A percentile compares a stretch with the other conserved stretches of the same genome.
Evolutionary conservation across 805 yeast genomes (phyloP).

Genomic region (Metschnikowia corniflorae): DNA sequence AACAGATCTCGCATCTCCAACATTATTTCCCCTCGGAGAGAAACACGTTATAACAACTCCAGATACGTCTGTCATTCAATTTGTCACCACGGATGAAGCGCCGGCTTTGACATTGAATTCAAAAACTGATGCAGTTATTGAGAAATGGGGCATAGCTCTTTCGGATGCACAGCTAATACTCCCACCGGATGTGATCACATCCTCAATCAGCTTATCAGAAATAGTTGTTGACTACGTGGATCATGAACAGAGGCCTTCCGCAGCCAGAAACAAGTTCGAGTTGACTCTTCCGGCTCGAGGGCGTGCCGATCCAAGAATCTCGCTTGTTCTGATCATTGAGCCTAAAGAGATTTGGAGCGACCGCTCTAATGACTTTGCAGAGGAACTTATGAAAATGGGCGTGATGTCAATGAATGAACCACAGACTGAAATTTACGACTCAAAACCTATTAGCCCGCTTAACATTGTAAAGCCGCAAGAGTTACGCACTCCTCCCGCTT

Average conservation of each 20-base stretch:
- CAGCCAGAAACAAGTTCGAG: not conserved
- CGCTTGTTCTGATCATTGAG: conserved; percentile 8
- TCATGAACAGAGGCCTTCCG: not conserved
- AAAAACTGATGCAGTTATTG: conserved; percentile 29
- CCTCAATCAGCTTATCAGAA: conserved; percentile 24
- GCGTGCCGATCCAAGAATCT: conserved; percentile 2
- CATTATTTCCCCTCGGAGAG: conserved; percentile 12
- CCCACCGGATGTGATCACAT: conserved; percentile 35
- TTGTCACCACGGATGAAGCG: conserved; percentile 10
- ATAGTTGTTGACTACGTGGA: not conserved
- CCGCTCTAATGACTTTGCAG: conserved; percentile 5
- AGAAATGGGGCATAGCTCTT: conserved; percentile 43
- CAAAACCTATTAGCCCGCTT: conserved; percentile 11
- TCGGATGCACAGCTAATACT: conserved; percentile 31
- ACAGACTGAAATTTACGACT: not conserved
- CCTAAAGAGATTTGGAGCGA: conserved; percentile 10
- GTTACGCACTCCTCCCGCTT: not conserved
- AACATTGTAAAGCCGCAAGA: conserved; percentile 4
- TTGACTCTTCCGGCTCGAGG: not conserved
- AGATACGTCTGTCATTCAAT: conserved; percentile 22
- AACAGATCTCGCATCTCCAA: conserved; percentile 11
- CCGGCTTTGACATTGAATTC: conserved; percentile 27
- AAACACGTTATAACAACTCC: conserved; percentile 20
- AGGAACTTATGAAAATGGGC: conserved; percentile 13
- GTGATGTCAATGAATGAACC: conserved; percentile 4